phyloP scores from a whole-genome alignment of 2,329 filamentous ascomycete genomes.

The Diaporthe batatas region DNA sequence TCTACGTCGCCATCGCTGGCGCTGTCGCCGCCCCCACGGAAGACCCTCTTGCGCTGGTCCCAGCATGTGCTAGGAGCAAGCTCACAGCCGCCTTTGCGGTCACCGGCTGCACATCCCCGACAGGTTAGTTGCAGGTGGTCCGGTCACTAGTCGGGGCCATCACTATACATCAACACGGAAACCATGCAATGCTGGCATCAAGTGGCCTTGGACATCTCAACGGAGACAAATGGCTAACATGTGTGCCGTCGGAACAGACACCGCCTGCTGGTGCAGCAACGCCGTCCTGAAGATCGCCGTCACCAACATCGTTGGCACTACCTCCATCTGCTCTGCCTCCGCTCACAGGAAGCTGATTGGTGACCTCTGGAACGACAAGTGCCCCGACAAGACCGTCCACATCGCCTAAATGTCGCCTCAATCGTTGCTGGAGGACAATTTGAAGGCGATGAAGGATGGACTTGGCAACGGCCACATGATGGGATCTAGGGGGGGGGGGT shows the following conservation, averaged over 20 bases:
- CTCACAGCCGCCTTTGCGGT: not conserved
- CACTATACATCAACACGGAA: not conserved
- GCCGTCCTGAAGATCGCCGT: not conserved
- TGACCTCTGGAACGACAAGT: not conserved
- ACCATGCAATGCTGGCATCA: not conserved
- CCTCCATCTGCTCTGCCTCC: not conserved
- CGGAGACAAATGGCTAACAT: not conserved
- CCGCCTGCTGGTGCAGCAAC: slow-evolving; percentile 23
- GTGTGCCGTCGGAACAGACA: not conserved
- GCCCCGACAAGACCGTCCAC: slow-evolving; percentile 6
- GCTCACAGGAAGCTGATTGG: slow-evolving; percentile 8
- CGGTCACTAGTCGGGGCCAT: not conserved
- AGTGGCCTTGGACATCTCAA: no score
- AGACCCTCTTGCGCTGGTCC: slow-evolving; percentile 2
- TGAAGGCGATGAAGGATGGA: not conserved
- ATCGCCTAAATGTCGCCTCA: not conserved
- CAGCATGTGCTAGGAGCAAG: slow-evolving; percentile 6
- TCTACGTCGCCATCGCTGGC: slow-evolving; percentile 10
- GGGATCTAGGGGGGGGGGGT: not conserved
- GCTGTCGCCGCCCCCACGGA: not conserved
- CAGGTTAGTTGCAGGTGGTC: slow-evolving; percentile 1
- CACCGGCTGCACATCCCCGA: slow-evolving; percentile 22
- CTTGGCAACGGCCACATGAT: slow-evolving; percentile 21
- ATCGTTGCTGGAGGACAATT: not conserved
- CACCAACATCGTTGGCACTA: not conserved